Evolutionary conservation across 2,329 filamentous ascomycete species (phyloP), one percentile per base, ranked within the genome.

Genomic region (Colletotrichum nymphaeae): DNA sequence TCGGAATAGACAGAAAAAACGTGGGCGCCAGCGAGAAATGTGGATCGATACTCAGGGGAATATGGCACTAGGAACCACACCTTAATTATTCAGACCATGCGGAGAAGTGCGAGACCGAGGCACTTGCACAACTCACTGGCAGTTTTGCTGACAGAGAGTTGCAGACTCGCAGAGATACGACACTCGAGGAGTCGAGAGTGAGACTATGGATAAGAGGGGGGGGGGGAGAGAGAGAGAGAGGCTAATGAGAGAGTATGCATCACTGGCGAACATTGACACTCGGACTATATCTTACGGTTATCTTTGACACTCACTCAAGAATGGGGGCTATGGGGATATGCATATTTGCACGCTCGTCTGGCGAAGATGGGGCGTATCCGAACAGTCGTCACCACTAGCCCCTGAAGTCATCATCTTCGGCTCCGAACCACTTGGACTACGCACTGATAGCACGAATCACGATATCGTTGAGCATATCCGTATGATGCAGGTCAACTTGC

Each of bases 31-130:
- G 8, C 19, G 8, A 49, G 42, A 57, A 64, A 24, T 63, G 69
- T 69, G 65, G 69, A 63, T 26, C 58, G 55, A 63, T 63, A 59
- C n/a, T 58, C 57, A 68, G 57, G 57, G 64, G 49, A 58, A 9
- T n/a, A 72, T 62, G 68, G 57, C 58, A 65, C 58, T 58, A 58
- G 65, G 65, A 26, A 55, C 58, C 65, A 62, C 63, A 67, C 55
- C 53, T 63, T 60, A 26, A 60, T 67, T 52, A 55, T 46, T 30
- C 35, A 35, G 42, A 57, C 26, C 16, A 16, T 37, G 19, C 42
- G 42, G 42, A 49, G 42, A 49, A 49, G 19, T 49, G 42, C 42
- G 42, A 49, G 42, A 49, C 42, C 19, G 42, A 49, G 42, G 16
- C 16, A 49, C 42, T 49, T 49, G 42, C 16, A 42, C 37, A 42